These are phyloP conservation scores for Aspergillus fijiensis DNA, from an alignment of 2,329 filamentous ascomycete genomes.

Conservation along the genomic window DNA sequence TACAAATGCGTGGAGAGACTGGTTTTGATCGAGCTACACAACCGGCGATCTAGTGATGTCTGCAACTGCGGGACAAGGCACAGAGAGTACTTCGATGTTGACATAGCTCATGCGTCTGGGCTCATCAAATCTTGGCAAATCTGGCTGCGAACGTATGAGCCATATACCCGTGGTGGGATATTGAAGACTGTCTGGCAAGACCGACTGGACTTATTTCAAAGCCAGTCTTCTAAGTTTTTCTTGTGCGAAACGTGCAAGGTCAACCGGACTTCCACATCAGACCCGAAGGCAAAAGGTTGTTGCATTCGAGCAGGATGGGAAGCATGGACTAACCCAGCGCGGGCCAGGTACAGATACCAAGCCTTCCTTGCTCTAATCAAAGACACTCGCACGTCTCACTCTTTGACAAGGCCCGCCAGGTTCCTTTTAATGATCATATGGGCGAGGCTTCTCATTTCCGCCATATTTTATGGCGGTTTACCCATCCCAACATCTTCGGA, in stretches of 20 bases:
- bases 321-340: constrained; percentile 4
- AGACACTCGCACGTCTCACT: too few relatives aligned
- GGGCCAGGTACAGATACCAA: too few relatives aligned
- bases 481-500: too few relatives aligned
- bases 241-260: constrained; percentile 8
- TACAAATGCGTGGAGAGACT: constrained; percentile 16
- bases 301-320: constrained; percentile 18
- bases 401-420: too few relatives aligned
- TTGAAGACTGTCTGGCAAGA: constrained; percentile 17
- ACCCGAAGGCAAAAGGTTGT: constrained; percentile 4
- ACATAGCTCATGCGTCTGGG: constrained; percentile 6
- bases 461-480: too few relatives aligned
- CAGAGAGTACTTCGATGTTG: constrained; percentile 12
- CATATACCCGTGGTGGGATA: constrained; percentile 9
- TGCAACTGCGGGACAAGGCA: not conserved
- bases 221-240: constrained; percentile 1
- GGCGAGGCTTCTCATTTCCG: too few relatives aligned
- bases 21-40: constrained; percentile 9
- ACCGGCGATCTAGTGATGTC: not conserved
- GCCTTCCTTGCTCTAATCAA: too few relatives aligned
- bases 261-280: not conserved
- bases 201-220: constrained; percentile 8
- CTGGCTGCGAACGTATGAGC: constrained; percentile 12
- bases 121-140: constrained; percentile 14
- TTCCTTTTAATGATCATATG: too few relatives aligned